Evolutionary conservation across 441 rosid species (phyloP), one percentile per base, ranked within the genome.

Genomic region (Hura crepitans): DNA sequence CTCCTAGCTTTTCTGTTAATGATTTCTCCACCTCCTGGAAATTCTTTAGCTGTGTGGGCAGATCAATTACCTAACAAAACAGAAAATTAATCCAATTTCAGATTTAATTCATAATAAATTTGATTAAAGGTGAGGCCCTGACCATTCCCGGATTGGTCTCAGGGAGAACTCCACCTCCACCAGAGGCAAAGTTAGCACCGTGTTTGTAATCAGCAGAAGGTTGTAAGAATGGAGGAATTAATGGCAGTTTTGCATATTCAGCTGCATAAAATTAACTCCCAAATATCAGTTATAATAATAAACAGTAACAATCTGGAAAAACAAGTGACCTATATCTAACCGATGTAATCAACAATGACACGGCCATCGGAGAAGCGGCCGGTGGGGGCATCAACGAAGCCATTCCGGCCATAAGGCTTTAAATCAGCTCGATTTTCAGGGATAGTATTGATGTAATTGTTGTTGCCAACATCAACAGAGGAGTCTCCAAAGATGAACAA

Each of bases 281-380:
- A 57, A 39, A 5, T 27, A 59, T 57, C 2, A 25, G 1, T 4
- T 12, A n/a, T n/a, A 1, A 5, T 20, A 30, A 66, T 3, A 35
- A 12, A 30, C 11, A 2, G 9, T 11, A 50, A 20, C 15, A 35
- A 33, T 28, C 3, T 17, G 9, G 54, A 20, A 3, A n/a, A n/a
- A n/a, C n/a, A n/a, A n/a, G n/a, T n/a, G n/a, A n/a, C n/a, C n/a
- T n/a, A n/a, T n/a, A n/a, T n/a, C n/a, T n/a, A n/a, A 87, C 91
- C 87, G 2, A 87, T 82, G 65, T 71, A 87, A 75, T 87, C 91
- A 6, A 87, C 82, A 15, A 85, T 20, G 18, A 85, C 58, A 7
- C 89, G 87, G 65, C 89, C 89, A 56, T 85, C 76, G 10, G 91
- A 83, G 80, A 85, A 87, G 18, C 87, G 81, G 1, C 89, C 89